phyloP scores from a whole-genome alignment of 2,329 filamentous ascomycete species.

The Phaeomoniella chlamydospora region DNA sequence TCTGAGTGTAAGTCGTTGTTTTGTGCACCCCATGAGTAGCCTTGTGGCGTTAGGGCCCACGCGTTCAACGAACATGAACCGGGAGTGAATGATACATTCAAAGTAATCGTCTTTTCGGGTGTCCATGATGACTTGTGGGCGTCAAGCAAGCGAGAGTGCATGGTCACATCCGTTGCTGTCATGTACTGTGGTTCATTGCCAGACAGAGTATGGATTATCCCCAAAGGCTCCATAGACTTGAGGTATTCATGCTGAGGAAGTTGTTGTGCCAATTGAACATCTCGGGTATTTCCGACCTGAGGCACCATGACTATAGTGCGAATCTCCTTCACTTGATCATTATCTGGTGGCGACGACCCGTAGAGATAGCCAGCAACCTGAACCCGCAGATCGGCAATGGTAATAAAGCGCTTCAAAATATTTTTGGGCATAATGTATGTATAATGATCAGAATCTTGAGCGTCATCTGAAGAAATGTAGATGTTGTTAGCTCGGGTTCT shows the following conservation, averaged over 20 bases:
- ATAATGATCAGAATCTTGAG: conserved; percentile 70
- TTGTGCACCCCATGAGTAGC: conserved; percentile 93
- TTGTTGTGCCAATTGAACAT: conserved; percentile 78
- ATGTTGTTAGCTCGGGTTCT: conserved; percentile 94
- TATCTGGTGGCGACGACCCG: conserved; percentile 80
- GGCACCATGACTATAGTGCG: conserved; percentile 95
- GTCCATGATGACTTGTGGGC: conserved; percentile 62
- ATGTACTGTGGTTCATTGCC: conserved; percentile 95
- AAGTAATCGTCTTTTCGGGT: conserved; percentile 77
- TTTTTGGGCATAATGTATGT: conserved; percentile 99
- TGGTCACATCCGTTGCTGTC: conserved; percentile 86
- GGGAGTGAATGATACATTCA: conserved; percentile 92
- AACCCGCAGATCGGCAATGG: conserved; percentile 86
- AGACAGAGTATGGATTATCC: conserved; percentile 88
- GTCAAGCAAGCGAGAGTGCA: conserved; percentile 81
- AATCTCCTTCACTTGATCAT: conserved; percentile 93
- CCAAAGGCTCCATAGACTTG: conserved; percentile 72
- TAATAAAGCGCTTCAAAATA: conserved; percentile 94
- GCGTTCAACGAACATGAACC: conserved; percentile 89
- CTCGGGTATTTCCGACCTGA: conserved; percentile 84
- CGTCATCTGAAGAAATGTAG: conserved; percentile 92
- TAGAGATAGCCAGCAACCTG: conserved; percentile 96
- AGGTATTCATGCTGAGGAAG: conserved; percentile 88
- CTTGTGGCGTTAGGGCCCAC: conserved; percentile 80
- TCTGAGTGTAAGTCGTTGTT: conserved; percentile 90